phyloP scores from a whole-genome alignment of 495 filamentous ascomycete genomes.

The Penicillium subrubescens region DNA sequence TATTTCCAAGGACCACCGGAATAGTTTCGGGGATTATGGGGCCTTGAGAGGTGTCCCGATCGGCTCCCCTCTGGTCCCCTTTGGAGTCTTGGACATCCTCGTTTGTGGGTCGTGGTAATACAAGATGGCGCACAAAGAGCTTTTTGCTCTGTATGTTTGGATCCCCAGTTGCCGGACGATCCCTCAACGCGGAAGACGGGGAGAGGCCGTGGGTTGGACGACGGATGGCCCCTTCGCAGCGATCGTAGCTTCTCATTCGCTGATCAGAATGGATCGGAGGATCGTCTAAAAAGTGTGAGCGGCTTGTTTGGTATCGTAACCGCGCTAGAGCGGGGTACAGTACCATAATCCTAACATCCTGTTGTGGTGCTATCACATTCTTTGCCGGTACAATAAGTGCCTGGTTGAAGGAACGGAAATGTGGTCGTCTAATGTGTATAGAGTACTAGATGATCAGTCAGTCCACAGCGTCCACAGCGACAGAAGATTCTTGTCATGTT shows the following conservation, averaged over 20 bases:
- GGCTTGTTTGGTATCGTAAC: neutral
- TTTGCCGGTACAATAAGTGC: neutral
- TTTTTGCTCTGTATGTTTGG: neutral
- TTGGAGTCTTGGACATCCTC: neutral
- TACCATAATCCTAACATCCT: neutral
- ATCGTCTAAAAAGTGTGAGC: neutral
- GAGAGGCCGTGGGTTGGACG: slow-evolving; percentile 19
- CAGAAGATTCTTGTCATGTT: neutral
- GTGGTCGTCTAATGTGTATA: neutral
- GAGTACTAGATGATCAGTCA: neutral
- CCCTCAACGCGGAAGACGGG: slow-evolving; percentile 21
- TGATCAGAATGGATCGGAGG: slow-evolving; percentile 11
- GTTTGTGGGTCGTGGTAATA: neutral
- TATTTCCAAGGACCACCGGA: neutral
- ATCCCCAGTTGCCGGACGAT: slow-evolving; percentile 14
- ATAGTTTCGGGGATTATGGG: slow-evolving; percentile 14
- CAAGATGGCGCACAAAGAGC: slow-evolving; percentile 4
- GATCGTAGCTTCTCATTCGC: slow-evolving; percentile 18
- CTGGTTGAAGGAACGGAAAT: neutral
- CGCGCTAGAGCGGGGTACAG: neutral
- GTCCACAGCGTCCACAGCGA: neutral
- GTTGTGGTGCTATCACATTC: slow-evolving; percentile 1
- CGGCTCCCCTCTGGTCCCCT: neutral
- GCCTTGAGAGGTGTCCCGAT: slow-evolving; percentile 4
- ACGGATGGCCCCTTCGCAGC: slow-evolving; percentile 16